Conservation (phyloP, 345 rosid genomes). For the Alliaria petiolata region DNA sequence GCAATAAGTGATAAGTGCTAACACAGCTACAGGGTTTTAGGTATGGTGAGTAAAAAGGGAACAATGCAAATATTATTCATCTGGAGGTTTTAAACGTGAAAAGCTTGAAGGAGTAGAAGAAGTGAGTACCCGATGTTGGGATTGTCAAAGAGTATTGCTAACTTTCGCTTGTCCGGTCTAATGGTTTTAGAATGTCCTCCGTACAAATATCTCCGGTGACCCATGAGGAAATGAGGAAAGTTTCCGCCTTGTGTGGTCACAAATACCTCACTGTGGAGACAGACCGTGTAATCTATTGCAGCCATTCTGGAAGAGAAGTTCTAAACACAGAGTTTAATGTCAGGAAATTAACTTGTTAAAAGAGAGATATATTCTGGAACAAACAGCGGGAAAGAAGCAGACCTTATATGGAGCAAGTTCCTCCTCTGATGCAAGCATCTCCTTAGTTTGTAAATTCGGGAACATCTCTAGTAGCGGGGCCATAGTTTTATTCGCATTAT, state of each 20-base stretch:
- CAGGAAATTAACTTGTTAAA: constrained; percentile 9
- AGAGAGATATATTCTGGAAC: not conserved
- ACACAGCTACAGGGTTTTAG: too few species aligned
- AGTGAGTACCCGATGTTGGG: constrained; percentile 71
- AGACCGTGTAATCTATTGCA: constrained; percentile 98
- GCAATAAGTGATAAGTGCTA: too few species aligned
- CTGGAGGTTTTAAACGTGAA: too few species aligned
- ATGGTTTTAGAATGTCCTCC: constrained; percentile 97
- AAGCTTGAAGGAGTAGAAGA: constrained; percentile 15
- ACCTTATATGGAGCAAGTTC: constrained; percentile 94
- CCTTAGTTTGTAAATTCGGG: constrained; percentile 88
- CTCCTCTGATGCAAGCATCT: constrained; percentile 74
- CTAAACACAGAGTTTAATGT: constrained; percentile 48
- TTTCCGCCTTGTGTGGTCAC: constrained; percentile 99
- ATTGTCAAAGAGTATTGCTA: constrained; percentile 90
- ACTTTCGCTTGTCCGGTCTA: constrained; percentile 94
- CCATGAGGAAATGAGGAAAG: constrained; percentile 97
- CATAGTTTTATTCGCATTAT: constrained; percentile 86
- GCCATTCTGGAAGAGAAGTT: constrained; percentile 99
- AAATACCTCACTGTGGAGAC: constrained; percentile 99
- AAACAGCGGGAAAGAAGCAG: not conserved
- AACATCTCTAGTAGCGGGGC: constrained; percentile 94
- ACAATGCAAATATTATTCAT: too few species aligned
- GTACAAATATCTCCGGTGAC: constrained; percentile 83
- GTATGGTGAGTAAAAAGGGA: too few species aligned